Conservation (phyloP, 108 stramenopile species). For the Nitzschia sp. region DNA sequence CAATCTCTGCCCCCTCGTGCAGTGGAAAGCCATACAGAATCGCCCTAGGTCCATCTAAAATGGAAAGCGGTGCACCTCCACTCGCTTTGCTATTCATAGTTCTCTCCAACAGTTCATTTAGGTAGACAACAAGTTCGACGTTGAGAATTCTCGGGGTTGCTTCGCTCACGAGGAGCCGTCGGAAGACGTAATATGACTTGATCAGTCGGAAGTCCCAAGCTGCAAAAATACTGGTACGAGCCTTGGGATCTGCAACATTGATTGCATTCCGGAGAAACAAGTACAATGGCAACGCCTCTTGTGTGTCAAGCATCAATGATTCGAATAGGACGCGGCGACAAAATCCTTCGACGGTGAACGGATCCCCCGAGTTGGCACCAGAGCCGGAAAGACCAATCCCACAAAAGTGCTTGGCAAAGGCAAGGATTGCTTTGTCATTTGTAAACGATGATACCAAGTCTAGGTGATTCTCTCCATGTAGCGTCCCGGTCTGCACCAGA, state of each 20-base stretch:
- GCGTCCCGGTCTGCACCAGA: conserved; percentile 40
- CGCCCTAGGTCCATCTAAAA: neutral
- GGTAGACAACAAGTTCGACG: conserved; percentile 30
- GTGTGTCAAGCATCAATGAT: conserved; percentile 60
- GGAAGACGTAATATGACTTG: conserved; percentile 27
- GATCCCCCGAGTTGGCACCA: conserved; percentile 7
- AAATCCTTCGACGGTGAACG: conserved; percentile 41
- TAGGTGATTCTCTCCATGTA: conserved; percentile 38
- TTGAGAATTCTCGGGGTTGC: conserved; percentile 21
- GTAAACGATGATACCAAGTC: conserved; percentile 76
- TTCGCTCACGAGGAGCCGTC: neutral
- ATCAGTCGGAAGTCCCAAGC: conserved; percentile 41
- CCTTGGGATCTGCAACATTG: conserved; percentile 13
- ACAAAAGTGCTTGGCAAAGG: conserved; percentile 72
- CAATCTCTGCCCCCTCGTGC: too few species aligned
- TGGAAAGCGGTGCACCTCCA: neutral
- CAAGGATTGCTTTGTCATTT: conserved; percentile 64
- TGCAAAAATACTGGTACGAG: neutral
- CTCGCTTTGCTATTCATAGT: neutral
- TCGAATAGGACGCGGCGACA: conserved; percentile 60
- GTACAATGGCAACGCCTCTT: conserved; percentile 55
- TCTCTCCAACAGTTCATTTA: conserved; percentile 27
- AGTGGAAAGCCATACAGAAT: neutral
- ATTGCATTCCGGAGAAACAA: conserved; percentile 47
- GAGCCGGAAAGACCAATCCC: conserved; percentile 25